phyloP scores from a whole-genome alignment of 495 filamentous ascomycete genomes.

The Neurospora cerealis region DNA sequence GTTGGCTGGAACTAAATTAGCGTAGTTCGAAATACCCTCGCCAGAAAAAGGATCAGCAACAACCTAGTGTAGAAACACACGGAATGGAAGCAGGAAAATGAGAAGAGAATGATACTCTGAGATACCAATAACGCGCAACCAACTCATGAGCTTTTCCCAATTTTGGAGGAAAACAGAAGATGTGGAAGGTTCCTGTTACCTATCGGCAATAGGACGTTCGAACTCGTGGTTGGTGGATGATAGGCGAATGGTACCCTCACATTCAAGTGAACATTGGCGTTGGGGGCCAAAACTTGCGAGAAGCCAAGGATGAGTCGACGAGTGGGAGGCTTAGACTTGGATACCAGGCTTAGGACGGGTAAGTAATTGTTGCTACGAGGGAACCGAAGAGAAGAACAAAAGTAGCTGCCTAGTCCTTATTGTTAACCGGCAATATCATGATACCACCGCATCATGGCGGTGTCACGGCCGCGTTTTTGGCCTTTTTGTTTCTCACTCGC shows the following conservation, averaged over 20 bases:
- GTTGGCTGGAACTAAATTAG: background rate
- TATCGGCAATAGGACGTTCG: background rate
- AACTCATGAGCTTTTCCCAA: background rate
- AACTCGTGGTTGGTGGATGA: background rate
- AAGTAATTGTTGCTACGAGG: background rate
- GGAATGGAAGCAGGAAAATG: background rate
- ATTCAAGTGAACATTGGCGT: background rate
- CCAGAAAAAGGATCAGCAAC: background rate
- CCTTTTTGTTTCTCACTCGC: background rate
- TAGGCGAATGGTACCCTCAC: background rate
- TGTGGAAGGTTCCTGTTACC: background rate
- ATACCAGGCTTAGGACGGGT: background rate
- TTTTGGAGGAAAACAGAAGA: background rate
- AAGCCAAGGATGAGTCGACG: background rate
- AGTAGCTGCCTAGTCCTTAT: background rate
- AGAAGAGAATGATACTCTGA: background rate
- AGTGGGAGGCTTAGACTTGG: background rate
- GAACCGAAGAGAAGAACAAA: background rate
- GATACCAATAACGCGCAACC: background rate
- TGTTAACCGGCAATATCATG: background rate
- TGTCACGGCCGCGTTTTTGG: background rate
- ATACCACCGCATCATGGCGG: background rate
- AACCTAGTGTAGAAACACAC: background rate
- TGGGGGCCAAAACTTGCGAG: background rate
- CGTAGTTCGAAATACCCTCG: background rate